Base-by-base conservation (phyloP, 2,329 filamentous ascomycete species). In the Fusarium acutatum region DNA sequence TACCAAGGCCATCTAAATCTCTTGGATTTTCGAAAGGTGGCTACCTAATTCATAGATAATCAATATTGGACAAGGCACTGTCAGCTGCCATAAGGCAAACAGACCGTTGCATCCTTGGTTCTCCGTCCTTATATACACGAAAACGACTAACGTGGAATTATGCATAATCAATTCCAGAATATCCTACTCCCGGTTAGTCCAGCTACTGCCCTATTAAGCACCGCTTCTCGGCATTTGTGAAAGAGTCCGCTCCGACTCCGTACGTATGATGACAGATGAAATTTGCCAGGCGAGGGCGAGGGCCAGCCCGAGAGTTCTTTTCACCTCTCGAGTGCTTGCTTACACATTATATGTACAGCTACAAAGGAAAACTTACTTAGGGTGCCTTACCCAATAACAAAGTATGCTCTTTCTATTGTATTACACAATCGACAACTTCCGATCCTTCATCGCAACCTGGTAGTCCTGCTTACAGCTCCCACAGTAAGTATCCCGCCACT, bases 401-500 rank as follows among this genome's bases (percentile, higher is more conserved):
- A 44, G 26, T 34, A 24, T 26, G 34, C 32, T 54, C 34, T 49
- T 18, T 26, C 22, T 58, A 37, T 30, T 17, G 20, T 59, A 30
- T 50, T 69, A 72, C 43, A 58, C 40, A 70, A 64, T 69, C 12
- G 73, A 77, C 64, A 80, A 67, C 57, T 73, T 79, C 67, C 79
- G 79, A 72, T 79, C 79, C 66, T 67, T 75, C 69, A 81, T 79
- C 50, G 82, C 76, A 10, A 65, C 75, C 32, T 78, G 71, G 40
- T 82, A 79, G 74, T 90, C 88, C 17, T 78, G 79, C 71, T 80
- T 82, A 74, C 88, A 90, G 78, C 88, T 90, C 35, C 87, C 86
- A 64, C 88, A 90, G 73, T 90, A 88, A 67, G 83, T 84, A 7
- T 84, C 81, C 66, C 87, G 83, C 88, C 88, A 90, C 54, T 80